Evolutionary conservation across 805 yeast species (phyloP), one percentile per base, ranked within the genome.

Genomic region (Metschnikowia dekortorum): DNA sequence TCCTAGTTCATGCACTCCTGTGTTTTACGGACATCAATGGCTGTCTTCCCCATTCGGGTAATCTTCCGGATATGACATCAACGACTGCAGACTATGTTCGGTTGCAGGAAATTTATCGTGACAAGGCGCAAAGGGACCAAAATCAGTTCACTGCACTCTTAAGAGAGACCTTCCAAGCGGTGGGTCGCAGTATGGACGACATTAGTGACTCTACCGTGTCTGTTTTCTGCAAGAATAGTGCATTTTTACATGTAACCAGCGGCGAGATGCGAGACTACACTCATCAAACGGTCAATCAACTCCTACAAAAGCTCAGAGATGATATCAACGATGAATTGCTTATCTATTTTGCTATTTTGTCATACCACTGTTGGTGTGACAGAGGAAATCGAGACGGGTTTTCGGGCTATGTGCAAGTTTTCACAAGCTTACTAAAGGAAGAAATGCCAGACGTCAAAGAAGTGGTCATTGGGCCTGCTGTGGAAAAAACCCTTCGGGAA

Each of bases 1-100:
- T 78, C 2, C 73, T 81, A 16, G 73, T 79, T 0, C 67, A 65
- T 38, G 86, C 90, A 0, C 68, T 89, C 45, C 68, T 74, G 39
- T 52, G 56, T 7, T 89, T 82, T 63, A 73, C 82, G 0, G 53
- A 46, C 0, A 39, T 42, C 38, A 65, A 69, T 22, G 60, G 64
- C 14, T 67, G 71, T 1, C 69, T 88, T n/a, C 96, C 96, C 0
- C 65, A 89, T 1, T 74, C 84, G 2, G 96, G 96, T 0, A 76
- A 70, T 0, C 62, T 91, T 6, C 96, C 96, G 0, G 98, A 91
- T 63, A 92, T 92, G 97, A 85, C 87, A 18, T 80, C 96, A 0
- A 81, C 83, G 53, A 84, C 96, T 0, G 65, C 67, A 8, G 72
- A 72, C 49, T 92, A 87, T 63, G 71, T 85, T 2, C 64, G 60